Evolutionary conservation across 208 protist genomes (phyloP).

Genomic region (Acanthamoeba culbertsoni): DNA sequence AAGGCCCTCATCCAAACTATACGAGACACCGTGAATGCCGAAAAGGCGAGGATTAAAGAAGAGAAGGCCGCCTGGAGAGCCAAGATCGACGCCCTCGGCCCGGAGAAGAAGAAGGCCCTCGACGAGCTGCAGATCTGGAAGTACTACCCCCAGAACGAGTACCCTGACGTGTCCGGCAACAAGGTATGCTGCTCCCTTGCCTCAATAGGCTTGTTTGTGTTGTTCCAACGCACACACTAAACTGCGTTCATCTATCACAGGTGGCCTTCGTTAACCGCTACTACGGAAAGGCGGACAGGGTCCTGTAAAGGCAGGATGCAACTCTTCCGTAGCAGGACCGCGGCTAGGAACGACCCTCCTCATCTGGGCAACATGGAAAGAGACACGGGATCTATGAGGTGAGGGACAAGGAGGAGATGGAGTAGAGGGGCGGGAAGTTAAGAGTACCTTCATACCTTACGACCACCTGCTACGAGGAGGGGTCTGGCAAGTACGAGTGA

Average conservation of each 20-base stretch:
- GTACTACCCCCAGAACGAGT: slow-evolving; percentile 66
- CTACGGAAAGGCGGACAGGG: slow-evolving; percentile 70
- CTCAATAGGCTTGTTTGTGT: background rate
- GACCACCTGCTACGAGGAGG: background rate
- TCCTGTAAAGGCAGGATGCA: background rate
- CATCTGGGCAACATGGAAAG: background rate
- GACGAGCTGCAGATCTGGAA: slow-evolving; percentile 70
- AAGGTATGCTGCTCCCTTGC: background rate
- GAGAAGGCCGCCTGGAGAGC: background rate
- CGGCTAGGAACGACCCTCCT: slow-evolving; percentile 25
- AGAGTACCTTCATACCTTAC: background rate
- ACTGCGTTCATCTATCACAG: background rate
- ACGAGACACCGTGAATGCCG: slow-evolving; percentile 6
- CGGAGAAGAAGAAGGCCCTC: slow-evolving; percentile 60
- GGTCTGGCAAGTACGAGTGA: background rate
- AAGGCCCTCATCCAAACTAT: slow-evolving; percentile 13
- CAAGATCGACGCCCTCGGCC: background rate
- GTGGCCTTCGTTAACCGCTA: slow-evolving; percentile 66
- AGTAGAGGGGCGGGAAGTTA: background rate
- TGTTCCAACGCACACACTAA: background rate
- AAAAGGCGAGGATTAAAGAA: slow-evolving; percentile 22
- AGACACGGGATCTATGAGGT: background rate
- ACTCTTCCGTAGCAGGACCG: background rate
- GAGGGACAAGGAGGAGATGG: background rate
- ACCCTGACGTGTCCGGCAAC: slow-evolving; percentile 35